Base-by-base conservation (phyloP, 129 eudicot species). In the Centella asiatica region DNA sequence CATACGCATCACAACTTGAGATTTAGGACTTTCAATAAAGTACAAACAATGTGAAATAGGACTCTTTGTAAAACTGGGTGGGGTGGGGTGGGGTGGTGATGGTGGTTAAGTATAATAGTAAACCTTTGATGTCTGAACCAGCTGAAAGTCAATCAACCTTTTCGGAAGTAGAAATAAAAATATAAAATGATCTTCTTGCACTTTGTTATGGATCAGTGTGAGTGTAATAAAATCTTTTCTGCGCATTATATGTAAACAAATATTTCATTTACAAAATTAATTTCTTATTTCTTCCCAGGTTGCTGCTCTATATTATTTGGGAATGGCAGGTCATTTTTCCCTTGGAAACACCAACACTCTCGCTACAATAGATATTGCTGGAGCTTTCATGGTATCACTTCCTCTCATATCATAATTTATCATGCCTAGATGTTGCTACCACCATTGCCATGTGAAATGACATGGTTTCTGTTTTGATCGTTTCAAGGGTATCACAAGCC, bases 331-430 rank as follows among this genome's bases (percentile, higher is more conserved):
- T 42, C 98, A 90, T 82, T 90, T 87, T 65, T 82, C 90, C 68
- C 92, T 90, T 65, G 98, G 98, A 31, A 90, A 90, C 73, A 87
- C 94, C 58, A 90, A 90, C 76, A 90, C 94, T 24, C 75, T 90
- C 59, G 98, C 98, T 49, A 87, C 98, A 34, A 87, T 90, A 57
- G 98, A 90, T 80, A 95, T 90, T 45, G 98, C 98, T 53, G 94
- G 95, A 62, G 98, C 98, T 73, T 90, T 74, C 85, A 81, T 77
- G 71, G 98, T 90, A 82, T 15, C 64, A 37, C 33, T 50, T 79
- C 59, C 28, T 60, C 33, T 24, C 62, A 39, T 24, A 2, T 8
- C 27, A 39, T 48, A 45, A 24, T 19, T 56, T 62, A 9, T 40
- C 10, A 57, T 24, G 14, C 39, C 17, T 70, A 9, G 25, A 32